Conservation (phyloP, 352 stramenopile species). For the Phytopythium helicoides region DNA sequence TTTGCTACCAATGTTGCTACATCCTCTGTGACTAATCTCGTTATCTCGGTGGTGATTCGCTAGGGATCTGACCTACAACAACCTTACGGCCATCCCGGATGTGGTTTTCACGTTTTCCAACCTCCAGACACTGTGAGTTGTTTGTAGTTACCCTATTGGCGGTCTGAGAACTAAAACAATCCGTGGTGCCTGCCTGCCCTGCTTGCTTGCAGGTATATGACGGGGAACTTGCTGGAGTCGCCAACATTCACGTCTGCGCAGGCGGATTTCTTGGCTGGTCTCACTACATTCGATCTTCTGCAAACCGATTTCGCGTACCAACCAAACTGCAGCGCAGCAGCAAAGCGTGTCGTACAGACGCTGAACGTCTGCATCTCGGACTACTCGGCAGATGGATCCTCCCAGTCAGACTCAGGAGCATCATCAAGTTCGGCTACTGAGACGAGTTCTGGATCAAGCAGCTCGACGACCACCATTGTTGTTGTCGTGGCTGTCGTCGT, state of each 20-base stretch:
- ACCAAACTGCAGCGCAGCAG: conserved; percentile 9
- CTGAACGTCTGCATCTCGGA: conserved; percentile 19
- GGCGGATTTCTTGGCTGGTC: conserved; percentile 14
- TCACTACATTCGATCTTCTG: conserved; percentile 16
- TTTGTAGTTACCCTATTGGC: not conserved
- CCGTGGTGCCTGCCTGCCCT: not conserved
- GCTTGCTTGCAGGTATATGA: conserved; percentile 13
- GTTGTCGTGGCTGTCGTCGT: conserved; percentile 11
- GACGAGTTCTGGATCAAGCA: not conserved
- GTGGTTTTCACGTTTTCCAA: conserved; percentile 19
- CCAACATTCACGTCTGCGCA: conserved; percentile 14
- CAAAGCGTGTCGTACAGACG: conserved; percentile 5
- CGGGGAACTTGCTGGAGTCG: conserved; percentile 17
- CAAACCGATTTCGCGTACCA: conserved; percentile 13
- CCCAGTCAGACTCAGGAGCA: too few relatives aligned
- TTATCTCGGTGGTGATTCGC: not conserved
- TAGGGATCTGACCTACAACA: conserved; percentile 20
- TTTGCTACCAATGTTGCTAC: not conserved
- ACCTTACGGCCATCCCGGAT: conserved; percentile 19
- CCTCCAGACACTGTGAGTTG: conserved; percentile 8
- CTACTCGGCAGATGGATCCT: too few relatives aligned
- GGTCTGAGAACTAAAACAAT: not conserved
- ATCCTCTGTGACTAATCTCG: not conserved
- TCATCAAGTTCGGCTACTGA: not conserved
- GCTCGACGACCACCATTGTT: conserved; percentile 9